Base-by-base conservation (phyloP, 2,329 filamentous ascomycete species). In the Incumbomyces lentus region DNA sequence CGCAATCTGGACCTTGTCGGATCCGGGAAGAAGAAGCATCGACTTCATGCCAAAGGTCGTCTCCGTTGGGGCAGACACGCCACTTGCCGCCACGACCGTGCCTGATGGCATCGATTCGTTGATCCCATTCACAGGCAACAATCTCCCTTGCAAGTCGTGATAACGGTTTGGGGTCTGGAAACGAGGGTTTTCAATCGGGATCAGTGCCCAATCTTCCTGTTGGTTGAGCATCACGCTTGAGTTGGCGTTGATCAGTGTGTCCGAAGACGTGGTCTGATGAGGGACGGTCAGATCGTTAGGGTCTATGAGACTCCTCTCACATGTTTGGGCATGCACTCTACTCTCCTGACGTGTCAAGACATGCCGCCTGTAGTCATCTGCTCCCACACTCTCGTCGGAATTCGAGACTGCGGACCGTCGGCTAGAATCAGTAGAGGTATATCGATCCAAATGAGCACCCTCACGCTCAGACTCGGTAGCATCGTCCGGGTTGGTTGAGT, bases 181-280 rank as follows among this genome's bases (percentile, higher is more conserved):
- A 14, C 18, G 11, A n/a, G 22, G 30, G 18, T 42, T 42, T n/a
- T 42, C 26, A 31, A 42, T 42, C 13, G 40, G 40, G 13, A 42
- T 22, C 26, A 42, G 26, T 6, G 40, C 40, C 40, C 40, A 42
- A 19, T 42, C 18, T 42, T 42, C 22, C 14, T 42, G 13, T 16
- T n/a, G 40, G 31, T 42, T 42, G n/a, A 42, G 17, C 13, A 42
- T 31, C 5, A 42, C 40, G 30, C 30, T 30, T 42, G 22, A 26
- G 11, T 14, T 19, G 30, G 17, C 30, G 26, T 42, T 42, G 26
- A 42, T 29, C 14, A 42, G 26, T 16, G 40, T 33, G 13, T 13
- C 40, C 6, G 26, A 17, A 6, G 22, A n/a, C 6, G 26, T 30
- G 26, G 17, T 3, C 14, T 42, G 40, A 26, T 30, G 13, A 31